Conservation (phyloP, 2,329 filamentous ascomycete species). For the Colletotrichum paranaense region DNA sequence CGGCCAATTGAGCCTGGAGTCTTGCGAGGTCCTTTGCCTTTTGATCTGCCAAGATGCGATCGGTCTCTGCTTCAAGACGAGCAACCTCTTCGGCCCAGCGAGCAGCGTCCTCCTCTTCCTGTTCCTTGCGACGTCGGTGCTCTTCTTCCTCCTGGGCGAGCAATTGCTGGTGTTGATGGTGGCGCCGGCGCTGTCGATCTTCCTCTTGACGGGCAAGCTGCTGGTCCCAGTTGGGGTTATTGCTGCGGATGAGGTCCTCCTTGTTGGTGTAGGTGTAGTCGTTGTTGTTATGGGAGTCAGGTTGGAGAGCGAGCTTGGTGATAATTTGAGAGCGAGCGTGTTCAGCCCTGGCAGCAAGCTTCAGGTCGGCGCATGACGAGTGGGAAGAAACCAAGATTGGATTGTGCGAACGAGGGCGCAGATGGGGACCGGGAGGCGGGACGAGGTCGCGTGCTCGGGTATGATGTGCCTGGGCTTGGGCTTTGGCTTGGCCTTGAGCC, state of each 20-base stretch:
- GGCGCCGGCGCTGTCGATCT: conserved; percentile 14
- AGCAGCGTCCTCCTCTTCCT: conserved; percentile 41
- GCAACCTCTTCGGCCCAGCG: conserved; percentile 52
- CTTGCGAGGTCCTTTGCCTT: conserved; percentile 60
- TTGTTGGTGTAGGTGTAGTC: conserved; percentile 1
- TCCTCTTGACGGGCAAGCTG: conserved; percentile 13
- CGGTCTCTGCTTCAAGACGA: conserved; percentile 58
- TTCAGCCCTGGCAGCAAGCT: conserved; percentile 34
- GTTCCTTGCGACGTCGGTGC: conserved; percentile 24
- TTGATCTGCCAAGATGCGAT: conserved; percentile 61
- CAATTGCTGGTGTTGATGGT: conserved; percentile 25
- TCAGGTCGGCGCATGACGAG: conserved; percentile 35
- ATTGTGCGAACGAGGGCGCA: conserved; percentile 36
- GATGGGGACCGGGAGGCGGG: conserved; percentile 24
- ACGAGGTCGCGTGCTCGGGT: conserved; percentile 9
- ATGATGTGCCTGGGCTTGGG: background rate
- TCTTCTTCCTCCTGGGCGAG: conserved; percentile 26
- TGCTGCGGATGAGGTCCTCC: conserved; percentile 2
- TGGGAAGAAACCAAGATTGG: conserved; percentile 27
- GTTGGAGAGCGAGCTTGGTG: conserved; percentile 32
- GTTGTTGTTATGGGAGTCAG: conserved; percentile 2
- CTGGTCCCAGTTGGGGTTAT: conserved; percentile 12
- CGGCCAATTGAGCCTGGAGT: conserved; percentile 55
- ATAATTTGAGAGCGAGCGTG: conserved; percentile 32
- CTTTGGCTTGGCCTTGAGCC: background rate